These are phyloP conservation scores for Talaromyces amestolkiae DNA, from an alignment of 2,329 filamentous ascomycete genomes.

Conservation along the genomic window DNA sequence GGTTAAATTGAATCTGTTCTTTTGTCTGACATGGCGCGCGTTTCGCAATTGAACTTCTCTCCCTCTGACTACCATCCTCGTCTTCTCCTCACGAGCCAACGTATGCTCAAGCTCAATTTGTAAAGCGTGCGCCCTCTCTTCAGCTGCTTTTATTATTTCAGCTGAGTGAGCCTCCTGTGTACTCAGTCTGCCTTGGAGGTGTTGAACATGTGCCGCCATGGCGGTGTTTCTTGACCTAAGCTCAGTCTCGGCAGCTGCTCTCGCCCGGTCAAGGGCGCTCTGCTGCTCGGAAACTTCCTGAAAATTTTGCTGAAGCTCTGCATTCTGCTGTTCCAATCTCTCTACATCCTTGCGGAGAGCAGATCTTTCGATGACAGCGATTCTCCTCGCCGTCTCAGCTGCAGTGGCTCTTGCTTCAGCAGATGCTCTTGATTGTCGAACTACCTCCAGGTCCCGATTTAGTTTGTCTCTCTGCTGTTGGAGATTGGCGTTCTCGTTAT, in stretches of 20 bases:
- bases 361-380: neutral
- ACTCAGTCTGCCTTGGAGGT: neutral
- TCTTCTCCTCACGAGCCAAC: neutral
- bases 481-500: conserved; percentile 6
- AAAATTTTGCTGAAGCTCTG: neutral
- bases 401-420: neutral
- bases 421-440: conserved; percentile 1
- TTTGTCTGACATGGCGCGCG: neutral
- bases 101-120: neutral
- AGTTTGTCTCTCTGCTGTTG: neutral
- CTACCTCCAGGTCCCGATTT: neutral
- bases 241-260: neutral
- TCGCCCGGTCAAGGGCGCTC: neutral
- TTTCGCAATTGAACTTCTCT: neutral
- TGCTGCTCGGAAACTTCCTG: neutral
- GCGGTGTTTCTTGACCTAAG: neutral
- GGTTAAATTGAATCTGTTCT: neutral
- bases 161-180: neutral
- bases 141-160: neutral
- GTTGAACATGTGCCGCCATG: neutral
- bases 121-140: neutral
- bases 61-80: neutral
- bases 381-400: neutral
- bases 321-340: neutral
- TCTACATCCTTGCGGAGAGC: neutral